Base-by-base conservation (phyloP, 306 rosid species). In the Prunus padus region DNA sequence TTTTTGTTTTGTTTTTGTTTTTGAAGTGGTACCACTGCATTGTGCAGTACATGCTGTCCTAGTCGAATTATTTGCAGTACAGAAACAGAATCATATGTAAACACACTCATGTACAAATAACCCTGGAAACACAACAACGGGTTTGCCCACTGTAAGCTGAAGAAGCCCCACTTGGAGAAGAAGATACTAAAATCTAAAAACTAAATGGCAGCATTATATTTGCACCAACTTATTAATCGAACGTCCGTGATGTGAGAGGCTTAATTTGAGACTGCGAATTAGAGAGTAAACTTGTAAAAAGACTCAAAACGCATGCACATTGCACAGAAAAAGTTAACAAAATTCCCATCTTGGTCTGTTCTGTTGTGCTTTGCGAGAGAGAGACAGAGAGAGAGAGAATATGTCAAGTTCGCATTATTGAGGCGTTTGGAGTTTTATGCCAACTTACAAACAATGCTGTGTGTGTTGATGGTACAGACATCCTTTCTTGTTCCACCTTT, bases 361-460 rank as follows among this genome's bases (percentile, higher is more conserved):
- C 0, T 40, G 23, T 78, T 52, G 72, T 72, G 71, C 23, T 56
- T 13, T 76, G 54, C 26, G 40, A 5, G 7, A 31, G 37, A 33
- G 37, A 33, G 37, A 31, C 7, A 31, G 33, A 30, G 33, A 30
- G 33, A 30, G 40, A 33, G 40, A 33, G 40, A 33, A n/a, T n/a
- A n/a, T 70, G 74, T 78, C 79, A 30, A 75, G 60, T 37, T 40
- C 60, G 70, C 84, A 87, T 83, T 76, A 82, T 87, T 84, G 87
- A 63, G 54, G n/a, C 66, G 31, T 73, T 62, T 75, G 77, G 77
- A 71, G 30, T 13, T 4, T 75, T 76, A 65, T 64, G 65, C 74
- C 8, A 73, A 71, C 18, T 40, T 73, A 67, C 73, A 76, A 33
- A 1, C 40, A 33, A 31, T 31, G 0, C n/a, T 3, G 37, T 73